Percentiles rank a stretch among this genome's conserved stretches.
Evolutionary conservation across 257 asterid species (phyloP).

Genomic region (Lycium barbarum): DNA sequence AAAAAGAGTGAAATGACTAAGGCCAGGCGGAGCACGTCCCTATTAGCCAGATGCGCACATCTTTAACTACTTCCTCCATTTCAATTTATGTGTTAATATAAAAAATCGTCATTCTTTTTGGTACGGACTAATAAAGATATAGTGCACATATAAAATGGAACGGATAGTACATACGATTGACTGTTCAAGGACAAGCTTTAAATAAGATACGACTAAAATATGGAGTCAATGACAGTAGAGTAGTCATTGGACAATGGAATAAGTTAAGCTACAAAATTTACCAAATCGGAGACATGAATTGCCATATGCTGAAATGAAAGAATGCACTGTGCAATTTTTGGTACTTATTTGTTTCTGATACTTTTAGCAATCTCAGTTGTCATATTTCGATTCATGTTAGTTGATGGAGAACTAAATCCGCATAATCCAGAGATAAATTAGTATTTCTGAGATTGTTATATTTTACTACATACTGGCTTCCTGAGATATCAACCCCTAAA

Average conservation of each 20-base stretch:
- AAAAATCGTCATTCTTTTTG: neutral
- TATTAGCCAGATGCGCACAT: neutral
- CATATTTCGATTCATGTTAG: neutral
- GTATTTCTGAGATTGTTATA: neutral
- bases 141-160: neutral
- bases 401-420: conserved; percentile 1
- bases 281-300: conserved; percentile 26
- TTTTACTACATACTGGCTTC: neutral
- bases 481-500: neutral
- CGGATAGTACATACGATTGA: neutral
- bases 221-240: neutral
- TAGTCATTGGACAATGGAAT: conserved; percentile 8
- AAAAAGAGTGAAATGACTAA: neutral
- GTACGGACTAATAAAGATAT: neutral
- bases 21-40: neutral
- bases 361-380: conserved; percentile 21
- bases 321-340: conserved; percentile 20
- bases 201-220: neutral
- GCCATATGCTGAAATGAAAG: conserved; percentile 22
- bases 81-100: neutral
- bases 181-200: neutral
- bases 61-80: neutral
- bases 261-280: neutral
- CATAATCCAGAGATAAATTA: neutral
- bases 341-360: conserved; percentile 20